Percentiles rank a stretch among this genome's conserved stretches.
Evolutionary conservation across 306 rosid species (phyloP).

Genomic region (Pterocarpus santalinus): DNA sequence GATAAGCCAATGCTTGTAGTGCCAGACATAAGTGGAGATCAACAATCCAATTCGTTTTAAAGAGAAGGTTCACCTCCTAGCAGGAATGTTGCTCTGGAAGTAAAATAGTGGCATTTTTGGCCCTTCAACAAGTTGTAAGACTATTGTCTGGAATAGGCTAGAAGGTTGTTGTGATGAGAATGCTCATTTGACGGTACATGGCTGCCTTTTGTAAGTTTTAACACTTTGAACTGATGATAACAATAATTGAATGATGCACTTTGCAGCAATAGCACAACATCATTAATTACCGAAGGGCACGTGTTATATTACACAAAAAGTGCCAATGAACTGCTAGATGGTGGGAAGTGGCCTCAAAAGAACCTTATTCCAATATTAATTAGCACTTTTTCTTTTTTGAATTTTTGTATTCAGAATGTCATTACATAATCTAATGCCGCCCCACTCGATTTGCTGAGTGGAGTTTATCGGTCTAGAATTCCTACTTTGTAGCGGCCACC

Average conservation of each 20-base stretch:
- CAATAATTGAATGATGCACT: not conserved
- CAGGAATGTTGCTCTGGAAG: not conserved
- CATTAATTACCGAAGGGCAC: not conserved
- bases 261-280: not conserved
- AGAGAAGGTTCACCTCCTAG: not conserved
- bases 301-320: not conserved
- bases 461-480: not conserved
- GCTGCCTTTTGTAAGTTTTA: not conserved
- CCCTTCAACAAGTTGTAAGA: not conserved
- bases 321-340: not conserved
- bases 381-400: not conserved
- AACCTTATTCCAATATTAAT: not conserved
- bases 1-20: not conserved
- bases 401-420: not conserved
- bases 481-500: not conserved
- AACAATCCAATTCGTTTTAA: not conserved
- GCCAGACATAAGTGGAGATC: not conserved
- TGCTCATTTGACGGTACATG: not conserved
- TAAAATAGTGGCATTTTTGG: not conserved
- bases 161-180: not conserved
- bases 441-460: constrained; percentile 50
- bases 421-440: constrained; percentile 38
- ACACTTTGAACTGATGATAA: no score
- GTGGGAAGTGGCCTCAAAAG: constrained; percentile 27
- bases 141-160: not conserved